Conservation (phyloP, 23 red algal species). For the Chondrus crispus region DNA sequence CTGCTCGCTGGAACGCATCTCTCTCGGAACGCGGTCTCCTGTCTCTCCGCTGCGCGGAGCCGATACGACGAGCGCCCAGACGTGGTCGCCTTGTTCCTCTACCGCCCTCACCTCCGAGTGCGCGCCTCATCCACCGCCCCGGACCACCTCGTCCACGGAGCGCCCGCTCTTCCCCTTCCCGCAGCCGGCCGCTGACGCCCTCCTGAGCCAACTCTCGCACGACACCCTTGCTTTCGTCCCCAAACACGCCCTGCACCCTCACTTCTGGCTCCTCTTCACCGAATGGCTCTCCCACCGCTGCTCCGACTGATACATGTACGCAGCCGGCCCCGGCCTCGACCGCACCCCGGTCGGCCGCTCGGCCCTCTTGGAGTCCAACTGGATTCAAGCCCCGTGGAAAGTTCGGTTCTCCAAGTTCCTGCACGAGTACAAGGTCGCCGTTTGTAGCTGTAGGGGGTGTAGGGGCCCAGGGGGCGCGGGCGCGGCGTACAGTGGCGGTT, state of each 20-base stretch:
- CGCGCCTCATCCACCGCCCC: not conserved
- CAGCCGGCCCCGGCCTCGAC: constrained; percentile 15
- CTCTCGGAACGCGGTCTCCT: too few relatives aligned
- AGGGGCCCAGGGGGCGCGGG: too few relatives aligned
- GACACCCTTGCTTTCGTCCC: not conserved
- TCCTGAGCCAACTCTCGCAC: not conserved
- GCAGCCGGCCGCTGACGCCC: too few relatives aligned
- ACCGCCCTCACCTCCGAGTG: not conserved
- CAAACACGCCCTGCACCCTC: not conserved
- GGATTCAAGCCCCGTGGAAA: constrained; percentile 41
- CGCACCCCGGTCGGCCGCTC: constrained; percentile 17
- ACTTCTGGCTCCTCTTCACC: not conserved
- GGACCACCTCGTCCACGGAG: not conserved
- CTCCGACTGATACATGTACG: constrained; percentile 46
- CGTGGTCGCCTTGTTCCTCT: not conserved
- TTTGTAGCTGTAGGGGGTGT: too few relatives aligned
- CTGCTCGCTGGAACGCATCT: too few relatives aligned
- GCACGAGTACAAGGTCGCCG: not conserved
- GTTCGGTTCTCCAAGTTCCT: constrained; percentile 63
- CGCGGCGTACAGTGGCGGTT: too few relatives aligned
- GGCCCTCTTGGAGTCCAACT: not conserved
- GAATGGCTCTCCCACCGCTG: constrained; percentile 28
- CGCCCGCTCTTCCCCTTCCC: too few relatives aligned
- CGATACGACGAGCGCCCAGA: not conserved
- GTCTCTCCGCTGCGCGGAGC: not conserved